Evolutionary conservation across 208 protist species (phyloP), one percentile per base, ranked within the genome.

Genomic region (Tritrichomonas musculus): DNA sequence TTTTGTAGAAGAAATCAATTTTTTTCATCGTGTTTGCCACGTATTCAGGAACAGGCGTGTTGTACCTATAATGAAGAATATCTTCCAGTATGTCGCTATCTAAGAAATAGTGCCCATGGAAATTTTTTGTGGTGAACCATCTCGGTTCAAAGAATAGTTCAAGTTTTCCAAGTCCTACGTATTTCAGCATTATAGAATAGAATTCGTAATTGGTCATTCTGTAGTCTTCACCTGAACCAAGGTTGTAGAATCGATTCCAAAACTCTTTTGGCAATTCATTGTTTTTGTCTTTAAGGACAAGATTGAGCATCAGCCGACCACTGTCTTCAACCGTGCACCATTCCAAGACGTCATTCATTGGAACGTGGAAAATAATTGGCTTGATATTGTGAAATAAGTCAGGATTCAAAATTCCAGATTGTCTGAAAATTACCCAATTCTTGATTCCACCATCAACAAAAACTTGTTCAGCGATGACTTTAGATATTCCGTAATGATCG

Each of bases 161-260:
- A 30, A 50, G 17, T 0, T 49, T 3, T 50, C 41, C 33, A 9
- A 82, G 47, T 36, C 39, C 39, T 0, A 25, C 5, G 47, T 33
- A 47, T 53, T 25, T 8, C 3, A 82, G 41, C 3, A 82, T 5
- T 9, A 50, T 22, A 8, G 9, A 1, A n/a, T 82, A 33, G 41
- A 82, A 82, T n/a, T 82, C 73, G 50, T 50, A 82, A 25, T 82
- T 82, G 4, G 73, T 82, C 30, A 82, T 53, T 53, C 73, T 82
- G 41, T 82, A 82, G 0, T 47, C 5, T 30, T 82, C 73, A 1
- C 73, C 73, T 22, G n/a, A 47, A 22, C 73, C 73, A 50, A 82
- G 47, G 73, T 82, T 82, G 41, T 82, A 82, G 41, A 82, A 82
- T 1, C 25, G 47, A 53, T 41, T 82, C 41, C 33, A 82, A 36